A percentile compares a stretch with the other conserved stretches of the same genome.
Evolutionary conservation across 108 stramenopile genomes (phyloP).

Genomic region (Cylindrotheca closterium): DNA sequence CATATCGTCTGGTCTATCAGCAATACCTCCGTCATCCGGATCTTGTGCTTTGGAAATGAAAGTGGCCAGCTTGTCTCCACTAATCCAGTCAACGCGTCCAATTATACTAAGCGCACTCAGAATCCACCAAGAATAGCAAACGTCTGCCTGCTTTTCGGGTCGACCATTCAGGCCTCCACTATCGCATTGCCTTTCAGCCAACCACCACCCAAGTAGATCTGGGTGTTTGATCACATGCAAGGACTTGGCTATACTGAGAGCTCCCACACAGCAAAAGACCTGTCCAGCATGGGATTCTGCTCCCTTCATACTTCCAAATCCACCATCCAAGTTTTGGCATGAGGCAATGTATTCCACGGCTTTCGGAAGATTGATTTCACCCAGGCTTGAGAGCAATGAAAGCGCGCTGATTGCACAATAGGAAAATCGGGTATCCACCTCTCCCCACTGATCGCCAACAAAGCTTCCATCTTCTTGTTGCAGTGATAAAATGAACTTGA

Average conservation of each 20-base stretch:
- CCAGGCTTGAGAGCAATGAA: conserved; percentile 72
- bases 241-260: conserved; percentile 89
- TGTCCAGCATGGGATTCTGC: conserved; percentile 98
- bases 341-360: conserved; percentile 78
- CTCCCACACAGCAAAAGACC: conserved; percentile 96
- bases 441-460: conserved; percentile 94
- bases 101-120: conserved; percentile 89
- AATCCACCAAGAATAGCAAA: conserved; percentile 99
- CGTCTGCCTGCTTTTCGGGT: conserved; percentile 99
- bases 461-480: conserved; percentile 98
- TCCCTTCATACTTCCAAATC: conserved; percentile 93
- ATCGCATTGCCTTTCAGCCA: conserved; percentile 99
- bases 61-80: conserved; percentile 61
- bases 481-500: conserved; percentile 73
- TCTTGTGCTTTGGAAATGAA: conserved; percentile 98
- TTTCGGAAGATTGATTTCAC: conserved; percentile 56
- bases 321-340: conserved; percentile 97
- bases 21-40: conserved; percentile 96
- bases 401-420: conserved; percentile 93
- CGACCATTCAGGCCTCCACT: conserved; percentile 96
- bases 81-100: conserved; percentile 92
- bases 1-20: conserved; percentile 95
- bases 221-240: conserved; percentile 57
- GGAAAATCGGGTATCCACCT: conserved; percentile 97
- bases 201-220: conserved; percentile 97